Conservation (phyloP, 345 rosid species). For the Lepidium didymum region DNA sequence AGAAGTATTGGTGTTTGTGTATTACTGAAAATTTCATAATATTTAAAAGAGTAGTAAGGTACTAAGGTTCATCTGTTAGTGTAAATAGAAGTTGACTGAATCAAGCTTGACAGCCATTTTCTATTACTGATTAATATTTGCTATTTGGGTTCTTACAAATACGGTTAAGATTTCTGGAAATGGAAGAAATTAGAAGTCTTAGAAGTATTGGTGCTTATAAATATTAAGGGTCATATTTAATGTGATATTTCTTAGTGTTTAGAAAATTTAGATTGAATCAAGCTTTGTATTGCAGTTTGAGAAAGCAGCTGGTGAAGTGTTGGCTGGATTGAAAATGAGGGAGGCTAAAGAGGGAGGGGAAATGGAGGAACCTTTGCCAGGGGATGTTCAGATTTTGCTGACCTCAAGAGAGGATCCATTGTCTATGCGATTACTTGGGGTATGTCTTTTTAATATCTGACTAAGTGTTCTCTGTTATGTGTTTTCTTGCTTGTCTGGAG, state of each 20-base stretch:
- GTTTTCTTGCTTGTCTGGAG: background rate
- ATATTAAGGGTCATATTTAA: background rate
- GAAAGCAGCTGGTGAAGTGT: constrained; percentile 87
- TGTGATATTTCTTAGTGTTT: background rate
- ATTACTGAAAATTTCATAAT: background rate
- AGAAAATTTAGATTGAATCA: background rate
- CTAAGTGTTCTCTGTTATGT: background rate
- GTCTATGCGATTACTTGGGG: constrained; percentile 88
- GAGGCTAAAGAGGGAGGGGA: constrained; percentile 69
- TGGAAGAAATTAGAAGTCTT: too few relatives aligned
- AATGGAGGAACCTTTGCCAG: constrained; percentile 63
- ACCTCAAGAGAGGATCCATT: constrained; percentile 76
- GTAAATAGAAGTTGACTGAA: too few relatives aligned
- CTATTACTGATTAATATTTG: too few relatives aligned
- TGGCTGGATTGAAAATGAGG: constrained; percentile 68
- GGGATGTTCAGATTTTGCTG: constrained; percentile 73
- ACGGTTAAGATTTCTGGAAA: too few relatives aligned
- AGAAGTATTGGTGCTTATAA: too few relatives aligned
- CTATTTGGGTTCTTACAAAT: too few relatives aligned
- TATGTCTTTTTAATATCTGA: constrained; percentile 9
- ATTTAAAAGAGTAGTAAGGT: too few relatives aligned
- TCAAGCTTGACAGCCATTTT: too few relatives aligned
- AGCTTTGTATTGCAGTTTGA: constrained; percentile 45
- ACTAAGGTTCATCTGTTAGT: too few relatives aligned
- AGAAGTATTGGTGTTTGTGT: background rate